phyloP scores from a whole-genome alignment of 2,329 filamentous ascomycete species.

The Monosporascus sp. region DNA sequence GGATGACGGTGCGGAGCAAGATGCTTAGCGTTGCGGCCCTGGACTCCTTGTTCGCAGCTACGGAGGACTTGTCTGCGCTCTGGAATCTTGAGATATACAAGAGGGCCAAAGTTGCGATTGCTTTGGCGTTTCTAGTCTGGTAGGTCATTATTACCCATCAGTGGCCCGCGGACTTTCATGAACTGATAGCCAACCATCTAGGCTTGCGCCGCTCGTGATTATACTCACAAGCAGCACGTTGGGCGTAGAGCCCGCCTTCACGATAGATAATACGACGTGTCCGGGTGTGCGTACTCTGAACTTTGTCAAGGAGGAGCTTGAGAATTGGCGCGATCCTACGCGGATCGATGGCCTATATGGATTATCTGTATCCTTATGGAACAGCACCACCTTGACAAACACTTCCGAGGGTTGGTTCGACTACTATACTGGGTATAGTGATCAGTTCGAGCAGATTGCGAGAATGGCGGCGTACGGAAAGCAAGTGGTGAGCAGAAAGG shows the following conservation, averaged over 20 bases:
- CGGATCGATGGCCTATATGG: constrained; percentile 22
- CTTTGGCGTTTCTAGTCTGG: constrained; percentile 32
- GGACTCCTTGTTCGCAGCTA: constrained; percentile 29
- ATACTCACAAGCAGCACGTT: constrained; percentile 35
- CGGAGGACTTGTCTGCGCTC: constrained; percentile 26
- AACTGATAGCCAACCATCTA: constrained; percentile 3
- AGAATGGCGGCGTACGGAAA: constrained; percentile 20
- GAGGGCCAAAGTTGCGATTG: constrained; percentile 27
- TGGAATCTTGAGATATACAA: constrained; percentile 26
- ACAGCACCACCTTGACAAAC: constrained; percentile 21
- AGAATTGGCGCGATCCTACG: constrained; percentile 27
- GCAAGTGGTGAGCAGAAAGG: constrained; percentile 17
- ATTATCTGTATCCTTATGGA: constrained; percentile 27
- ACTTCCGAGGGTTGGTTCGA: constrained; percentile 25
- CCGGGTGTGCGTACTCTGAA: constrained; percentile 27
- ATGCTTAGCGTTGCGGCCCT: constrained; percentile 23
- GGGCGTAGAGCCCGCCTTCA: constrained; percentile 22
- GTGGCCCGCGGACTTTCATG: neutral
- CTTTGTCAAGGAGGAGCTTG: constrained; percentile 28
- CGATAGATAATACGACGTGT: constrained; percentile 22
- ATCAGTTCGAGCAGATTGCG: constrained; percentile 22
- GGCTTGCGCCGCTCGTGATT: constrained; percentile 32
- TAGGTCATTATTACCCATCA: constrained; percentile 6
- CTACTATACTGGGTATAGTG: constrained; percentile 24
- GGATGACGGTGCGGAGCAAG: constrained; percentile 26